A percentile compares a stretch with the other conserved stretches of the same genome.
Evolutionary conservation across 2,329 filamentous ascomycete species (phyloP).

Genomic region (Aaosphaeria pasadenensis): DNA sequence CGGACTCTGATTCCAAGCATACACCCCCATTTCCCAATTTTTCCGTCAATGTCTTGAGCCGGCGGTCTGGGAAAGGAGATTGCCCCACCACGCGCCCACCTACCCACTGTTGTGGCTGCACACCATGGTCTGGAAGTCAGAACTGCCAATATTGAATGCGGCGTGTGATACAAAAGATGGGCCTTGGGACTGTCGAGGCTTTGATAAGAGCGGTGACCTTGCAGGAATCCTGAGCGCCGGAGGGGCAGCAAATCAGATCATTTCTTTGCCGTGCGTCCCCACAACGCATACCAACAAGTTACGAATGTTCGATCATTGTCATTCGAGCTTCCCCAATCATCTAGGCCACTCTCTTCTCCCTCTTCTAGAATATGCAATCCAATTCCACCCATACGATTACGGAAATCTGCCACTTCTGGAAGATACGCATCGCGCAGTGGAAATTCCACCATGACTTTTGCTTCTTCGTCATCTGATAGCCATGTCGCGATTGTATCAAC

Average conservation of each 20-base stretch:
- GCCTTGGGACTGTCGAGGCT: too few relatives aligned
- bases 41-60: not conserved
- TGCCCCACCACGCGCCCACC: not conserved
- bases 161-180: too few relatives aligned
- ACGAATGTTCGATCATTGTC: constrained; percentile 49
- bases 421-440: constrained; percentile 72
- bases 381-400: constrained; percentile 56
- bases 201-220: not conserved
- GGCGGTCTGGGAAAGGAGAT: not conserved
- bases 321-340: constrained; percentile 66
- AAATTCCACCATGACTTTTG: constrained; percentile 75
- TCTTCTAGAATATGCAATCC: constrained; percentile 56
- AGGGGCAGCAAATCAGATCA: not conserved
- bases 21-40: not conserved
- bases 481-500: constrained; percentile 67
- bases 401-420: constrained; percentile 63
- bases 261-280: constrained; percentile 28
- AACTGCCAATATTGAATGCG: too few relatives aligned
- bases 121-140: not conserved
- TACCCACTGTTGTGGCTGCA: not conserved
- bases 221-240: too few relatives aligned
- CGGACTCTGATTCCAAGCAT: not conserved
- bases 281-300: constrained; percentile 69
- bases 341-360: constrained; percentile 62
- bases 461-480: constrained; percentile 54